These are phyloP conservation scores for Dendrostoma leiphaemia DNA, from an alignment of 2,329 filamentous ascomycete genomes.

Conservation along the genomic window DNA sequence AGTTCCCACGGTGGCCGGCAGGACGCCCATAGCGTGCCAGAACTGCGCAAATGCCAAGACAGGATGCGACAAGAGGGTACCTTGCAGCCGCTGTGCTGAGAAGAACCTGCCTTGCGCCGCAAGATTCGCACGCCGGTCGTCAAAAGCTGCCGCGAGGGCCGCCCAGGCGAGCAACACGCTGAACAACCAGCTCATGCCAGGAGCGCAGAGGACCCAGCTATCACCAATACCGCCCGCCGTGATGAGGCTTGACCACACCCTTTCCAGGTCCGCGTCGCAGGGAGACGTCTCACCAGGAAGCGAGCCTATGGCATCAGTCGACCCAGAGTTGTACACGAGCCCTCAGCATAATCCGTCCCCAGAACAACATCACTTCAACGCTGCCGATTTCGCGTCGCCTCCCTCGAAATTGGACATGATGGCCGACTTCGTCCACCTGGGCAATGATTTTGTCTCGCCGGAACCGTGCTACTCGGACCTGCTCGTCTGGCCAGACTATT, in stretches of 20 bases:
- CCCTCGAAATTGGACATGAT: constrained; percentile 34
- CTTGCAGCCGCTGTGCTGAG: constrained; percentile 47
- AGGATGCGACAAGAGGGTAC: constrained; percentile 48
- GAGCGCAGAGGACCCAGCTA: constrained; percentile 23
- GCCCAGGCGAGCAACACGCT: constrained; percentile 38
- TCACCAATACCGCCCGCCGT: constrained; percentile 32
- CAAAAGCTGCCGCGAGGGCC: constrained; percentile 44
- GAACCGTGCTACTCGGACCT: constrained; percentile 43
- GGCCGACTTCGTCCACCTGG: constrained; percentile 42
- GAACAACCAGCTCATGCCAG: constrained; percentile 24
- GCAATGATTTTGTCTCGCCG: constrained; percentile 31
- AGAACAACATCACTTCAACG: constrained; percentile 31
- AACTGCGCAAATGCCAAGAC: constrained; percentile 51
- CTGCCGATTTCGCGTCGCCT: constrained; percentile 35
- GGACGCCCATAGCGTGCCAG: constrained; percentile 47
- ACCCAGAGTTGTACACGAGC: constrained; percentile 31
- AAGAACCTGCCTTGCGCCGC: constrained; percentile 47
- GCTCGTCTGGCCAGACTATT: constrained; percentile 42
- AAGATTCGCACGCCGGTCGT: constrained; percentile 49
- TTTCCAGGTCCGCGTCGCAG: constrained; percentile 25
- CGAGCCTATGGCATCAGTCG: constrained; percentile 30
- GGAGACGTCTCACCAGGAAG: constrained; percentile 24
- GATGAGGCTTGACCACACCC: constrained; percentile 34
- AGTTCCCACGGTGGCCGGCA: constrained; percentile 39
- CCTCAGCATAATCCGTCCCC: constrained; percentile 31